These are phyloP conservation scores for Gracilaria domingensis DNA, from an alignment of 23 red algal species.

Conservation along the genomic window DNA sequence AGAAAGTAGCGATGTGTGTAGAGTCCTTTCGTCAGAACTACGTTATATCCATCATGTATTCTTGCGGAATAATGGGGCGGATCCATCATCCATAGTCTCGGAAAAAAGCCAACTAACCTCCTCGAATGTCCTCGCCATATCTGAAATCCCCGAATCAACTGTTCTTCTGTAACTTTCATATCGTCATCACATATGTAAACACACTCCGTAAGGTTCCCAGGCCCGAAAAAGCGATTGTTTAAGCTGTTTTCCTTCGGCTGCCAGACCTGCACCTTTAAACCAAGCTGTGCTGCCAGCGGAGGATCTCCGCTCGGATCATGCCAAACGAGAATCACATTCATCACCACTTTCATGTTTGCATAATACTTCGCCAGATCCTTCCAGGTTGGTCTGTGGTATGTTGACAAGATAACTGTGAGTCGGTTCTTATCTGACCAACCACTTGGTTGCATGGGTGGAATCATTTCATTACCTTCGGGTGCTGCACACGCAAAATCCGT, in stretches of 20 bases:
- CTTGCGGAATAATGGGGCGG: constrained; percentile 47
- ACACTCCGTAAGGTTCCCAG: constrained; percentile 56
- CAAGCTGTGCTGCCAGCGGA: constrained; percentile 33
- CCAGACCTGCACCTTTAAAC: constrained; percentile 48
- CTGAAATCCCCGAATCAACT: constrained; percentile 49
- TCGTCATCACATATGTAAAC: constrained; percentile 60
- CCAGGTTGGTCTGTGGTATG: constrained; percentile 52
- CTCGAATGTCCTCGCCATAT: constrained; percentile 43
- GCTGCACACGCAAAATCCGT: constrained; percentile 39
- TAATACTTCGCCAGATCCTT: constrained; percentile 39
- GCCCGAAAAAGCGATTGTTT: constrained; percentile 67
- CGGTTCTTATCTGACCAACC: constrained; percentile 59
- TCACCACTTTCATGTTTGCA: constrained; percentile 41
- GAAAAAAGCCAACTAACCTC: constrained; percentile 47
- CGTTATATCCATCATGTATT: constrained; percentile 65
- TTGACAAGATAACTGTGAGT: constrained; percentile 45
- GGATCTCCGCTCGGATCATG: constrained; percentile 59
- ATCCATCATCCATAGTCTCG: constrained; percentile 57
- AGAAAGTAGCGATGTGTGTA: constrained; percentile 58
- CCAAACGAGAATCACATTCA: constrained; percentile 49
- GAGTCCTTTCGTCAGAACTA: constrained; percentile 51
- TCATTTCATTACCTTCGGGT: constrained; percentile 4
- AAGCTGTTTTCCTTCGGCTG: constrained; percentile 49
- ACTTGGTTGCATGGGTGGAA: constrained; percentile 44
- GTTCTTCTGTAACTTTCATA: constrained; percentile 56